Base-by-base conservation (phyloP, 1,284 basidiomycete species). In the Athelia psychrophila region DNA sequence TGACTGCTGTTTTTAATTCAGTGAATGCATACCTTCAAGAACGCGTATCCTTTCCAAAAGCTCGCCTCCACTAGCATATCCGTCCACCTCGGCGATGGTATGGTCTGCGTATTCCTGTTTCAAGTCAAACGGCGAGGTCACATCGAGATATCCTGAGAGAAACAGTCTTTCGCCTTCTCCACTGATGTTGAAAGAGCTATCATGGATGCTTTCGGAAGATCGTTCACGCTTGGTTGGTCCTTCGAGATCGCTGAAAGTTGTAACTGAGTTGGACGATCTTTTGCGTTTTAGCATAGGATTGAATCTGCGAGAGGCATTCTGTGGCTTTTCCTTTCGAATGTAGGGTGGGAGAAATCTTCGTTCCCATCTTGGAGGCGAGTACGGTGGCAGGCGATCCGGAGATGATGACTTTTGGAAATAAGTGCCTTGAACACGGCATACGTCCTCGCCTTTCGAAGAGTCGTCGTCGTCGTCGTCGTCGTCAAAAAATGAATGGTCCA, bases 121-220 rank as follows among this genome's bases (percentile, higher is more conserved):
- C 48, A 46, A 8, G n/a, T 8, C 25, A n/a, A 23, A 23, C 10
- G 44, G 19, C 19, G 53, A 36, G 9, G 57, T 57, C 32, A 57
- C 18, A 44, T 23, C 22, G 42, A 32, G 35, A 55, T 47, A 15
- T 33, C 30, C 4, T 51, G 57, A 48, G 62, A 66, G 54, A 69
- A 74, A 3, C 58, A 78, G 62, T 24, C 56, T 64, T 38, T 78
- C 71, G 19, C 65, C 71, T 49, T 70, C 72, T 22, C 70, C 62
- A 51, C 67, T 73, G 46, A 79, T 60, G 44, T 76, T 74, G 56
- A 78, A 79, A 33, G 77, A 78, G 52, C 66, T 73, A 18, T 75
- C 70, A 53, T 78, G 73, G 46, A 69, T 56, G 23, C 69, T 74
- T 22, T 67, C 60, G 38, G 64, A 50, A 35, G 79, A 79, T 47